phyloP scores from a whole-genome alignment of 2,329 filamentous ascomycete species.

The Aspergillus thermomutatus region DNA sequence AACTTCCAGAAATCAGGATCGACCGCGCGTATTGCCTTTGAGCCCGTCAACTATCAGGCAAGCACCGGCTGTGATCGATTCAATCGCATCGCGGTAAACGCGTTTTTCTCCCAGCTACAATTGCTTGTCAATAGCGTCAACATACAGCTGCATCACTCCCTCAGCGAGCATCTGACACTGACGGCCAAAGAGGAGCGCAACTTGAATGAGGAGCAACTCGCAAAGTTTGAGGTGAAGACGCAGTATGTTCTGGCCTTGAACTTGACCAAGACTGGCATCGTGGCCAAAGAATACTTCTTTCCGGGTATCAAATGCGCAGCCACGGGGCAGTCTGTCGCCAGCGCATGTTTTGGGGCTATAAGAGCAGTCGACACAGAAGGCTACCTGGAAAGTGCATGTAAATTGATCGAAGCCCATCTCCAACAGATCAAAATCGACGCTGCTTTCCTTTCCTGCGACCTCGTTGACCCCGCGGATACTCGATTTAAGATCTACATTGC shows the following conservation, averaged over 20 bases:
- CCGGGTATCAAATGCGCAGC: neutral
- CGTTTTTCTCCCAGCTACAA: neutral
- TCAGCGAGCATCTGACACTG: neutral
- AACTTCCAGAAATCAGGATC: neutral
- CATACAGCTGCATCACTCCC: neutral
- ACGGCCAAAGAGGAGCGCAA: neutral
- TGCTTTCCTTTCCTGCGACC: neutral
- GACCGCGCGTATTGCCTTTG: neutral
- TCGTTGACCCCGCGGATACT: neutral
- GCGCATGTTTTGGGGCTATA: neutral
- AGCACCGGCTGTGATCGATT: neutral
- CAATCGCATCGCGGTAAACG: neutral
- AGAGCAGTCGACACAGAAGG: neutral
- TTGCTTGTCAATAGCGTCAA: neutral
- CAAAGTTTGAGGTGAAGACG: neutral
- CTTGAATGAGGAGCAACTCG: neutral
- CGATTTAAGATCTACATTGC: neutral
- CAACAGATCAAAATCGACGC: neutral
- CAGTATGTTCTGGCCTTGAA: neutral
- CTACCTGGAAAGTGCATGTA: neutral
- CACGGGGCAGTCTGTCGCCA: neutral
- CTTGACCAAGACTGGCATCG: neutral
- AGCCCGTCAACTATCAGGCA: neutral
- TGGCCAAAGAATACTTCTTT: neutral
- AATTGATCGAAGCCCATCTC: neutral